These are phyloP conservation scores for Mycena galericulata DNA, from an alignment of 768 basidiomycete species.

Conservation along the genomic window DNA sequence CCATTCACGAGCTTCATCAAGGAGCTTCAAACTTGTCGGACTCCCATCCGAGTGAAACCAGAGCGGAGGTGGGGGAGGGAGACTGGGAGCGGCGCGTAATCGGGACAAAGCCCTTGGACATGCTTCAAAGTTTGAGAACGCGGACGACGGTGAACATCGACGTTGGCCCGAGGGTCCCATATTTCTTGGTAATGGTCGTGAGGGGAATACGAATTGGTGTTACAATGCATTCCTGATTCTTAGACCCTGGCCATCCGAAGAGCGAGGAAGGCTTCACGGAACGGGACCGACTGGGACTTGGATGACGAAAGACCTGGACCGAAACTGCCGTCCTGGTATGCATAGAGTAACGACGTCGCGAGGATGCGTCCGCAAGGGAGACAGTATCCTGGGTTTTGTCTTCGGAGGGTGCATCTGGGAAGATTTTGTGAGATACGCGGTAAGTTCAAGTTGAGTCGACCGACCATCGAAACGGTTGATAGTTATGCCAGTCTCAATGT, in stretches of 20 bases:
- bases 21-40: conserved; percentile 5
- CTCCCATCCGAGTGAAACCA: not conserved
- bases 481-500: not conserved
- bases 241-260: too few relatives aligned
- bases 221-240: not conserved
- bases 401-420: too few relatives aligned
- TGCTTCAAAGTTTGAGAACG: not conserved
- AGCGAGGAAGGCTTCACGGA: too few relatives aligned
- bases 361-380: too few relatives aligned
- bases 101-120: not conserved
- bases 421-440: too few relatives aligned
- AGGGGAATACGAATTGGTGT: not conserved
- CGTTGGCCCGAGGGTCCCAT: not conserved
- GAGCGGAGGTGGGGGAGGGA: not conserved
- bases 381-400: too few relatives aligned
- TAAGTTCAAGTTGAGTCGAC: too few relatives aligned
- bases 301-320: too few relatives aligned
- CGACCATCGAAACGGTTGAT: too few relatives aligned
- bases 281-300: too few relatives aligned
- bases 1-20: not conserved
- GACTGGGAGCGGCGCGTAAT: not conserved
- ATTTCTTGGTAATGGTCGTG: not conserved
- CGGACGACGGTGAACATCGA: not conserved
- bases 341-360: too few relatives aligned
- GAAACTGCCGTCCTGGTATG: too few relatives aligned